Base-by-base conservation (phyloP, 2,329 filamentous ascomycete species). In the Aspergillus nomiae region DNA sequence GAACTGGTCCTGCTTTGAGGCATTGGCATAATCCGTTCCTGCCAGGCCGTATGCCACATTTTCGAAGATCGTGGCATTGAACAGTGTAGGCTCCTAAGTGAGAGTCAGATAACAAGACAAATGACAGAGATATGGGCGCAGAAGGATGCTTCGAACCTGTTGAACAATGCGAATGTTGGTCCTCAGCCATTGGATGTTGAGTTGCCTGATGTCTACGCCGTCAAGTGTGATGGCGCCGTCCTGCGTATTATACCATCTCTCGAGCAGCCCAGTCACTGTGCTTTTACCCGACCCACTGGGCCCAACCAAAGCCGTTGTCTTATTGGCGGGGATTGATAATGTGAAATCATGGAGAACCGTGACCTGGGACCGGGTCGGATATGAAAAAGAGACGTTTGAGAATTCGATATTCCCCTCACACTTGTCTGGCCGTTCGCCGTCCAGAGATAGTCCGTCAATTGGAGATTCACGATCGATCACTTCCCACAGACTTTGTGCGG, bases 381-480 rank as follows among this genome's bases (percentile, higher is more conserved):
- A 94, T 2, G 89, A 86, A 70, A 94, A 93, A 12, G 83, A 85
- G n/a, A 94, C 85, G 43, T 86, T 81, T 8, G 86, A 58, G 32
- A 94, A 86, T 6, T 79, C 72, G 4, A 84, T 70, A 45, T 64
- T 56, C 21, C 76, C 76, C 56, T 28, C 66, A 45, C 60, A 58
- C 16, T 48, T 59, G 3, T 43, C 34, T 1, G 70, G 68, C 19
- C 45, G 60, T 21, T 65, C 24, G 10, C 73, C 71, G 0, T 54
- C 46, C n/a, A 50, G n/a, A 9, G 56, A 54, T 5, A 79, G 67
- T 0, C 78, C 75, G 60, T 80, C 74, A 6, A 81, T 71, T 2
- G 61, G 48, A 1, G 78, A 78, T 6, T 63, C 32, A 51, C 74
- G 75, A 67, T 80, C 77, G 30, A 82, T 78, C 19, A 76, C 67